These are phyloP conservation scores for Nicotiana otophora DNA, from an alignment of 257 asterid genomes.

Conservation along the genomic window DNA sequence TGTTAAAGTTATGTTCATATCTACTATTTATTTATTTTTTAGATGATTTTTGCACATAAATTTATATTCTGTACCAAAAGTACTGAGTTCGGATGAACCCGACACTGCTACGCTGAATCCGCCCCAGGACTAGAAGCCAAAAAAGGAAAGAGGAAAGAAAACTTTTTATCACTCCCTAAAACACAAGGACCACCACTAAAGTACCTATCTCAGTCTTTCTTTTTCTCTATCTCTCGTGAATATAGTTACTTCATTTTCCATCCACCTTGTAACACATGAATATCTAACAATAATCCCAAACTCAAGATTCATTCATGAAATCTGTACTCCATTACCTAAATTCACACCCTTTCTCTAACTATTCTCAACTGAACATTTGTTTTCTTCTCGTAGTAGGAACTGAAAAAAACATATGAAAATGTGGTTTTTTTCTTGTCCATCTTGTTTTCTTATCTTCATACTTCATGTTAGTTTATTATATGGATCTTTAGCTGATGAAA, in stretches of 20 bases:
- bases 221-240: conserved; percentile 25
- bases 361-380: neutral
- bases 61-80: too few relatives aligned
- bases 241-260: conserved; percentile 14
- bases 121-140: too few relatives aligned
- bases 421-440: neutral
- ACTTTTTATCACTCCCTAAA: neutral
- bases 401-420: neutral
- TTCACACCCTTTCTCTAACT: neutral
- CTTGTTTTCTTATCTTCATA: neutral
- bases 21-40: too few relatives aligned
- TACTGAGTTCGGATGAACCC: too few relatives aligned
- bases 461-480: neutral
- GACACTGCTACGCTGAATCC: too few relatives aligned
- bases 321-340: conserved; percentile 1
- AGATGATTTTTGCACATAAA: too few relatives aligned
- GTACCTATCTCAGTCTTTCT: conserved; percentile 1
- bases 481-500: conserved; percentile 20
- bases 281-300: conserved; percentile 18
- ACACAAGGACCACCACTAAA: conserved; percentile 16
- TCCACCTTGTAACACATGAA: conserved; percentile 19
- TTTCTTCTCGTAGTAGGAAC: conserved; percentile 6
- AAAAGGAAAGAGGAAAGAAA: neutral
- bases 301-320: conserved; percentile 15
- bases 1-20: too few relatives aligned